A percentile compares a stretch with the other conserved stretches of the same genome.
These are phyloP conservation scores for Eremomyces bilateralis DNA, from an alignment of 495 filamentous ascomycete genomes.

Conservation along the genomic window DNA sequence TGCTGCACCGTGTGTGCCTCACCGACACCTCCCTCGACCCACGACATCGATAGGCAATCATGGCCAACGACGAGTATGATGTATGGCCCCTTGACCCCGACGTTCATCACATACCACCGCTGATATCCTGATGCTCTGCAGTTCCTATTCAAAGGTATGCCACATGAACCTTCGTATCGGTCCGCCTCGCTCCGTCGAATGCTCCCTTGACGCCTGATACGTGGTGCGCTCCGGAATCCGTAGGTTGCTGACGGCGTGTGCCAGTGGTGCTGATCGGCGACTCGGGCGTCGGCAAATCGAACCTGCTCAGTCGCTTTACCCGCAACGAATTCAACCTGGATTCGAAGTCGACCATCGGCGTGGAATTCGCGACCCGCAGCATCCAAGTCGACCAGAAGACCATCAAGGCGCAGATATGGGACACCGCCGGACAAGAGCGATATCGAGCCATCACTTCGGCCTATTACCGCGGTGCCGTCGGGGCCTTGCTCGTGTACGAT, in stretches of 20 bases:
- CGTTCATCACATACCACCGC: conserved; percentile 7
- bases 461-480: conserved; percentile 95
- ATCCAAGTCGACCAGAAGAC: conserved; percentile 99
- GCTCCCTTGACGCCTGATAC: no score
- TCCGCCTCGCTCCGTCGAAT: conserved; percentile 13
- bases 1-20: neutral
- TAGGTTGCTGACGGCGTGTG: conserved; percentile 2
- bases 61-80: conserved; percentile 99
- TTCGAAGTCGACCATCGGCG: conserved; percentile 98
- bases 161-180: conserved; percentile 1
- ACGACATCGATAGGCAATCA: conserved; percentile 20
- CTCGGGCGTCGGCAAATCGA: conserved; percentile 98
- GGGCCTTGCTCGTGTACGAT: conserved; percentile 95
- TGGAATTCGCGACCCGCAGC: conserved; percentile 95
- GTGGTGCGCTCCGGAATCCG: neutral
- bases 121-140: conserved; percentile 20
- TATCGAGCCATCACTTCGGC: conserved; percentile 98
- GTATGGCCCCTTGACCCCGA: conserved; percentile 34
- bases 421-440: conserved; percentile 96
- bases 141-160: conserved; percentile 97
- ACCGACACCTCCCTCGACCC: neutral
- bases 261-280: conserved; percentile 96
- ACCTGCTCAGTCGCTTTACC: conserved; percentile 97
- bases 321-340: conserved; percentile 99
- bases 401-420: conserved; percentile 99